phyloP scores from a whole-genome alignment of 257 asterid species.

The Solanum bukasovii region DNA sequence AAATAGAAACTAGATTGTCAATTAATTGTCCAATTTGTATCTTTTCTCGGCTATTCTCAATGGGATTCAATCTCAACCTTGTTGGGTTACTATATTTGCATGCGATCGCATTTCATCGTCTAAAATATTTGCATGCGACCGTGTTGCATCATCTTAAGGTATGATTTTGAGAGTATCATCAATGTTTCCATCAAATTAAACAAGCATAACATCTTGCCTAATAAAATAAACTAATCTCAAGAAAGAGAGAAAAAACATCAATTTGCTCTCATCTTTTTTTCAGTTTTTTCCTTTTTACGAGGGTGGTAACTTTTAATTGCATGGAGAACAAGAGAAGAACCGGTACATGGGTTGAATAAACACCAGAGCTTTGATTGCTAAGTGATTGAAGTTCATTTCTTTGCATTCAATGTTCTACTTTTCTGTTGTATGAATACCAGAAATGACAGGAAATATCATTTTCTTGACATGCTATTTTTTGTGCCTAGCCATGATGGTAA shows the following conservation, averaged over 20 bases:
- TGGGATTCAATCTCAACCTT: background rate
- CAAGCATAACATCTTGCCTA: background rate
- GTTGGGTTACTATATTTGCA: background rate
- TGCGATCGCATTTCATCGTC: background rate
- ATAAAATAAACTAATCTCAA: background rate
- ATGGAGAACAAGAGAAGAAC: background rate
- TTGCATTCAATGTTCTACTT: background rate
- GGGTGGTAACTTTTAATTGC: background rate
- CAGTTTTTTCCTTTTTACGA: background rate
- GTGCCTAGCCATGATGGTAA: background rate
- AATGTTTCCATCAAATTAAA: background rate
- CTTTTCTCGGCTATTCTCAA: background rate
- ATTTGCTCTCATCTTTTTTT: background rate
- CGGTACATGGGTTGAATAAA: background rate
- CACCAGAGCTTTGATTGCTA: background rate
- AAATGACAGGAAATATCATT: background rate
- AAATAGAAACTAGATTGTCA: background rate
- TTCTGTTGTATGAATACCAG: background rate
- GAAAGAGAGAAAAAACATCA: background rate
- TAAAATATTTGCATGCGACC: background rate
- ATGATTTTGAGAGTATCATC: background rate
- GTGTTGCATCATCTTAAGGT: background rate
- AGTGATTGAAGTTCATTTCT: background rate
- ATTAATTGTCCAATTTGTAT: background rate
- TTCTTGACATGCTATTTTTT: background rate